phyloP scores from a whole-genome alignment of 23 red algal genomes.

The Gracilaria domingensis region DNA sequence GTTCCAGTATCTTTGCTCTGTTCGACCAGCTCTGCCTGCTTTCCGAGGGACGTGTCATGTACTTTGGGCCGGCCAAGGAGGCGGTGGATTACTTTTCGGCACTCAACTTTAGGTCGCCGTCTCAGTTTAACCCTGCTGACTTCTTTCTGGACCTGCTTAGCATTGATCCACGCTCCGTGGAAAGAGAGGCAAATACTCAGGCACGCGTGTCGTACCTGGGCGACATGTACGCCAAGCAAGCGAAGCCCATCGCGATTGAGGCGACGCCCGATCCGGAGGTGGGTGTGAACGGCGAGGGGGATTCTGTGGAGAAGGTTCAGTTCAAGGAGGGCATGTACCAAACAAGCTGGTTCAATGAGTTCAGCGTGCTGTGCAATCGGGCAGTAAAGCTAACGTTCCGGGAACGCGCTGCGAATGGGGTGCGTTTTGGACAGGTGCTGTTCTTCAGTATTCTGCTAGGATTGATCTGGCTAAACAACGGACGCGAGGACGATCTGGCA shows the following conservation, averaged over 20 bases:
- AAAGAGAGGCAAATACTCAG: constrained; percentile 43
- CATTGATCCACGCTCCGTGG: constrained; percentile 62
- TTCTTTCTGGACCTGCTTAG: constrained; percentile 94
- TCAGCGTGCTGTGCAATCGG: constrained; percentile 62
- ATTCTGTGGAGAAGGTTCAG: not conserved
- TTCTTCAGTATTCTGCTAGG: constrained; percentile 91
- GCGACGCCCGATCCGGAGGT: constrained; percentile 1
- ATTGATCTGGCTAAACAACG: constrained; percentile 92
- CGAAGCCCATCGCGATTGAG: constrained; percentile 25
- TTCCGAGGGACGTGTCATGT: constrained; percentile 87
- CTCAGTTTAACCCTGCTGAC: constrained; percentile 96
- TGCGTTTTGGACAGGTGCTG: constrained; percentile 80
- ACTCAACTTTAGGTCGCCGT: constrained; percentile 77
- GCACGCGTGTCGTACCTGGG: constrained; percentile 64
- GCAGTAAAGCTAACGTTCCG: constrained; percentile 81
- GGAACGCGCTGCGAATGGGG: constrained; percentile 78
- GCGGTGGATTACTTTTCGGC: constrained; percentile 91
- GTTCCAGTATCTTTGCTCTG: constrained; percentile 93
- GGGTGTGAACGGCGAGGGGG: not conserved
- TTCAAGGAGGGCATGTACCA: constrained; percentile 49
- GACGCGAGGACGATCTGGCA: constrained; percentile 46
- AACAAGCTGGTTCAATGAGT: constrained; percentile 81
- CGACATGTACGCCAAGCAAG: constrained; percentile 41
- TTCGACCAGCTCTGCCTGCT: constrained; percentile 95
- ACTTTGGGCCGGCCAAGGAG: constrained; percentile 95